Evolutionary conservation across 192 early-diverging fungal genomes (phyloP), one percentile per base, ranked within the genome.

Genomic region (Backusella westeae): DNA sequence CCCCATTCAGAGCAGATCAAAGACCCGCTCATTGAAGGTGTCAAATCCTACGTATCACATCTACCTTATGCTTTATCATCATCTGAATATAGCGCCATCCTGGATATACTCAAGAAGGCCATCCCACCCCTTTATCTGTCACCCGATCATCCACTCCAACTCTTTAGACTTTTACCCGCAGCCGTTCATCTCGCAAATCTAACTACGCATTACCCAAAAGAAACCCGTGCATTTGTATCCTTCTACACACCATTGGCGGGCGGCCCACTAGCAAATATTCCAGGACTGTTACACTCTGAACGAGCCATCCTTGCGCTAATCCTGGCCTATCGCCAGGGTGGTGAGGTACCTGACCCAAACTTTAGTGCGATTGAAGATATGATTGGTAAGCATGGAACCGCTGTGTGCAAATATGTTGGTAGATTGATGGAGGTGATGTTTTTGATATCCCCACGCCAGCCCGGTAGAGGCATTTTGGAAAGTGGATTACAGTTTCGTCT

Each of bases 171-270:
- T 42, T 42, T 89, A 6, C 88, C 88, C 0, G 73, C 80, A 14
- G 72, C 84, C 17, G 73, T 89, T 6, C 44, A 83, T 70, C 83
- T 89, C 35, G 73, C 87, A 56, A 84, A 86, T 67, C 74, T 86
- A 17, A 83, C 81, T 26, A 82, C 85, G 21, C 79, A 85, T 17
- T 72, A 84, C 52, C 85, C 85, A 12, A 88, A 88, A 53, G 88
- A 89, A 78, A 80, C 88, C 9, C 67, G 88, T n/a, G 86, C 88
- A 5, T 80, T 85, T 29, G 76, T 82, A 3, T 82, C 85, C 8
- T 87, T 86, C 73, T 81, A 87, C 49, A 79, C 87, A 71, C 82
- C 86, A 36, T 67, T 89, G 0, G 80, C 88, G 1, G 83, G 87
- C 21, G 88, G 88, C 5, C 78, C 84, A 0, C 82, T 88, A 4